Evolutionary conservation across 2,329 filamentous ascomycete species (phyloP), one percentile per base, ranked within the genome.

Genomic region (Aspergillus chevalieri): DNA sequence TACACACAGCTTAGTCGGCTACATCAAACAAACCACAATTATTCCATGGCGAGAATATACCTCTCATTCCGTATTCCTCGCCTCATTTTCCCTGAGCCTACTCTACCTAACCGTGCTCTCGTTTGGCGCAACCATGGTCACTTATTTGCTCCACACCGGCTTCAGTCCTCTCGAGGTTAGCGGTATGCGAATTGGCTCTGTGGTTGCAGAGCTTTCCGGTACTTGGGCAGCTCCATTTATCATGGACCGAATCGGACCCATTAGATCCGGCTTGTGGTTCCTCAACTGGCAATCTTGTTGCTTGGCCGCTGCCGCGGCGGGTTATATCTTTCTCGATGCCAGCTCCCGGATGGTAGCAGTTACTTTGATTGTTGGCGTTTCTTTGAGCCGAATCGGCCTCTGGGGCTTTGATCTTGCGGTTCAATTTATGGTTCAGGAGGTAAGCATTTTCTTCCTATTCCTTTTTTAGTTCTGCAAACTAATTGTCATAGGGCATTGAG

Each of bases 261-360:
- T 87, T 6, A 73, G 87, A n/a, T 76, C 79, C 0, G 87, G 86
- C 0, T 73, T 89, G 3, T 90, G 87, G 87, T 82, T 81, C 53
- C 62, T 85, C 8, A 83, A 78, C 48, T 87, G 83, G 79, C 85
- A 89, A 61, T 71, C 85, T n/a, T 49, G 72, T 2, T 82, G 77
- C 56, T 68, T 84, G 4, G 71, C 70, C 1, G 70, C 63, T 0
- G 79, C 74, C 0, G 64, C 76, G 3, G 57, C 61, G 2, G 63
- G 73, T 15, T 80, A 79, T 56, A 72, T 72, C 46, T 61, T 59
- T 3, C 56, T 53, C 28, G 57, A 59, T 7, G 55, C 52, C 12
- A 54, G 15, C 4, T 74, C 42, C 8, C 53, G 53, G 10, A 7
- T 74, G 1, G 71, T 77, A 0, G 78, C 78, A 0, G 65, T 68